Conservation (phyloP, 2,329 filamentous ascomycete species). For the Fusarium cyanostomum region DNA sequence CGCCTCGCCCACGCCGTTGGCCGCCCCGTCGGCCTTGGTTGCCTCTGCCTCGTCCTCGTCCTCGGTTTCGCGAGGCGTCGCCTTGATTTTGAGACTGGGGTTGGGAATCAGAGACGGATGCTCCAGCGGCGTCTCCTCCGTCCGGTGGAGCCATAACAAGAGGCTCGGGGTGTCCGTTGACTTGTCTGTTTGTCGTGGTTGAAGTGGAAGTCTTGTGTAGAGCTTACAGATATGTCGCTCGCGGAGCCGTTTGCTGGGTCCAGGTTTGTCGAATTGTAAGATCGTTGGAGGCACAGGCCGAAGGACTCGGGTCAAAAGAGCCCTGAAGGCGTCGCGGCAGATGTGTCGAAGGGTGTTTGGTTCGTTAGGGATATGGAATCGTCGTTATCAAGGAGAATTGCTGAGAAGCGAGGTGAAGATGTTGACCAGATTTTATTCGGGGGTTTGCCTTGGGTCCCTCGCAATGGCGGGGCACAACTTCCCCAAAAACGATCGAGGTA, state of each 20-base stretch:
- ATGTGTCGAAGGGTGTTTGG: not conserved
- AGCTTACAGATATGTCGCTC: conserved; percentile 25
- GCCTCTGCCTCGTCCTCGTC: conserved; percentile 55
- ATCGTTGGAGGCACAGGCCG: not conserved
- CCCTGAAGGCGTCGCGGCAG: not conserved
- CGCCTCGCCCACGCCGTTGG: conserved; percentile 45
- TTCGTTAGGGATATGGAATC: conserved; percentile 1
- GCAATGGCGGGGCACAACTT: conserved; percentile 39
- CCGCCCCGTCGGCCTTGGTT: conserved; percentile 52
- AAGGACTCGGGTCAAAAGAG: not conserved
- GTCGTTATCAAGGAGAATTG: not conserved
- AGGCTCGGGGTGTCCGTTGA: not conserved
- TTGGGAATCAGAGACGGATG: conserved; percentile 30
- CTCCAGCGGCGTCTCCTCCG: conserved; percentile 21
- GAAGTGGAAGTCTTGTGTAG: not conserved
- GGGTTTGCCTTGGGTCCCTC: conserved; percentile 4
- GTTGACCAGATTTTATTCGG: conserved; percentile 42
- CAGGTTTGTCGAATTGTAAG: conserved; percentile 3
- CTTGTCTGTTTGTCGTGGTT: conserved; percentile 8
- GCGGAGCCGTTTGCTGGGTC: not conserved
- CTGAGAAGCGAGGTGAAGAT: conserved; percentile 26
- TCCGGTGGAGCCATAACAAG: conserved; percentile 34
- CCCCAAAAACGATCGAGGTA: conserved; percentile 1
- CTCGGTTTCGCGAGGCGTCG: conserved; percentile 49
- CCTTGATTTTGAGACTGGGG: conserved; percentile 24